phyloP scores from a whole-genome alignment of 2,329 filamentous ascomycete genomes.

The Saccharata proteae region DNA sequence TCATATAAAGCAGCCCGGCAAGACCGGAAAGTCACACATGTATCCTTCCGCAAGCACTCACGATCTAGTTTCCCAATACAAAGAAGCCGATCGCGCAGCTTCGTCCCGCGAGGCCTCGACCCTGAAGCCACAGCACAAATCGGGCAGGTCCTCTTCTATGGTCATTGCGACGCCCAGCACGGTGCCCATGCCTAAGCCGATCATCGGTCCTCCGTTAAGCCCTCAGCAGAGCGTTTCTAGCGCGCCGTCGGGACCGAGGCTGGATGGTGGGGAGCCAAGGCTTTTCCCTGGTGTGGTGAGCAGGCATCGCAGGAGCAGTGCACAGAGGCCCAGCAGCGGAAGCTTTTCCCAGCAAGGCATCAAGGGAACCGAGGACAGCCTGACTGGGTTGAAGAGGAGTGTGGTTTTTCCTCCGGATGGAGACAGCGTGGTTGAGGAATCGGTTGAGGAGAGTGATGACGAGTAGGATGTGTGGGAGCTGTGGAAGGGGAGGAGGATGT shows the following conservation, averaged over 20 bases:
- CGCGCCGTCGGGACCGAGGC: slow-evolving; percentile 14
- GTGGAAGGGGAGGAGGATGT: too few relatives aligned
- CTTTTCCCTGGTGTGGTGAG: slow-evolving; percentile 61
- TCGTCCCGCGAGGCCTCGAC: background rate
- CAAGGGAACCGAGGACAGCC: too few relatives aligned
- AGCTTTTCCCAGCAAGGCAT: background rate
- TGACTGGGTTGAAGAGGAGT: too few relatives aligned
- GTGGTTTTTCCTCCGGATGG: too few relatives aligned
- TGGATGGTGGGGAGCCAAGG: slow-evolving; percentile 48
- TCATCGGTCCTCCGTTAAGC: slow-evolving; percentile 10
- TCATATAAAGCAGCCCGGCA: slow-evolving; percentile 8
- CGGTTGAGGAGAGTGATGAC: too few relatives aligned
- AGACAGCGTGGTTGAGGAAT: too few relatives aligned
- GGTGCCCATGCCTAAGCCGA: slow-evolving; percentile 8
- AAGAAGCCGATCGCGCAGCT: background rate
- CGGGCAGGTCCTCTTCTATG: slow-evolving; percentile 6
- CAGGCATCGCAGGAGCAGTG: slow-evolving; percentile 25
- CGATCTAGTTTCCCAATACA: background rate
- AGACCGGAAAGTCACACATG: background rate
- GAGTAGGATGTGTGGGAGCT: too few relatives aligned
- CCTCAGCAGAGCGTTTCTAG: slow-evolving; percentile 13
- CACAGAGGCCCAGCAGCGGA: slow-evolving; percentile 1
- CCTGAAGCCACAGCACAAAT: background rate
- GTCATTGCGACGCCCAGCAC: slow-evolving; percentile 3
- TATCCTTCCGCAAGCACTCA: background rate